A percentile compares a stretch with the other conserved stretches of the same genome.
These are phyloP conservation scores for Sordaria brevicollis DNA, from an alignment of 495 filamentous ascomycete species.

Conservation along the genomic window DNA sequence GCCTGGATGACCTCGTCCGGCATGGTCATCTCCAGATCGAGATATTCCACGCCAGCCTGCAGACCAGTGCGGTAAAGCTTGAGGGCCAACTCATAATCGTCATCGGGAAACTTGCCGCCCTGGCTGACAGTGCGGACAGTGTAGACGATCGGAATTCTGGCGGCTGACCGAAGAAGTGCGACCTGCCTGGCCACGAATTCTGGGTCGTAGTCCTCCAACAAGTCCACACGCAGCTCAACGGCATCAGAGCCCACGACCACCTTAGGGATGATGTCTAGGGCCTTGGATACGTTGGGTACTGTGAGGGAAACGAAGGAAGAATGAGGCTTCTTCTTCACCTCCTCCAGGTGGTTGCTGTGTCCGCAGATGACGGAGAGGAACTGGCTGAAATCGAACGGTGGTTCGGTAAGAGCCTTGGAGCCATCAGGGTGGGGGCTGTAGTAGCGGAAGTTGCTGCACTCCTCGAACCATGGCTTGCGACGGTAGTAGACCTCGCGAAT, in stretches of 20 bases:
- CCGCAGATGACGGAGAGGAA: constrained; percentile 71
- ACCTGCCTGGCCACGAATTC: constrained; percentile 78
- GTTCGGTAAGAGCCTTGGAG: constrained; percentile 45
- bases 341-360: constrained; percentile 50
- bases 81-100: constrained; percentile 54
- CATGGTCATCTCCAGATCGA: constrained; percentile 88
- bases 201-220: constrained; percentile 64
- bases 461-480: constrained; percentile 80
- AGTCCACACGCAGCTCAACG: constrained; percentile 86
- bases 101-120: constrained; percentile 81
- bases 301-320: constrained; percentile 93
- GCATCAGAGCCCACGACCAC: constrained; percentile 83
- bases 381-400: constrained; percentile 66
- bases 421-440: constrained; percentile 61
- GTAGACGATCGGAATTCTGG: constrained; percentile 84
- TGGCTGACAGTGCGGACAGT: constrained; percentile 80
- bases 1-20: constrained; percentile 59
- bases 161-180: constrained; percentile 61
- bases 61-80: constrained; percentile 69
- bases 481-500: constrained; percentile 89
- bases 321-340: constrained; percentile 57
- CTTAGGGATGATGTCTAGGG: constrained; percentile 53
- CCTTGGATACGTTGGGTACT: constrained; percentile 56
- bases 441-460: constrained; percentile 94
- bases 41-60: constrained; percentile 76